Evolutionary conservation across 2,329 filamentous ascomycete species (phyloP), one percentile per base, ranked within the genome.

Genomic region (Talaromyces sp.): DNA sequence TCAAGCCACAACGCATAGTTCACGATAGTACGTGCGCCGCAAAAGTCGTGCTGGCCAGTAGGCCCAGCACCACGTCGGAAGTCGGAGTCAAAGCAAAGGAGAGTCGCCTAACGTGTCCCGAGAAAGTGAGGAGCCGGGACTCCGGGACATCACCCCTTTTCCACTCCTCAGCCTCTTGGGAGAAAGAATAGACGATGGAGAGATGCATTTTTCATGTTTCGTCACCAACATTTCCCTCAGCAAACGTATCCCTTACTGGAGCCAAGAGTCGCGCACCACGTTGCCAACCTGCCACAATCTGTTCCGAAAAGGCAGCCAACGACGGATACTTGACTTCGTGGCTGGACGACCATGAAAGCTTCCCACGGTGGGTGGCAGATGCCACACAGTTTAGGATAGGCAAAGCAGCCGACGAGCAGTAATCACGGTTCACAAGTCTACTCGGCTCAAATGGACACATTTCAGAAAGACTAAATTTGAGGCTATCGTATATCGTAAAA

Each of bases 1-100:
- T 21, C 57, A 44, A 48, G 57, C 57, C 57, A 59, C 57, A 59
- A n/a, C 28, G 11, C 14, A 48, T 21, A 58, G 55, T 11, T 35
- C 48, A 54, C 50, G 5, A 54, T 54, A 54, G 8, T 33, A 21
- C 3, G 7, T 3, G 18, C 14, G 21, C 42, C 21, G 3, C 44
- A 25, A 12, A 48, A 3, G 14, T 48, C 23, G 23, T 48, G 44
- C 46, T 50, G 14, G 46, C 3, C 28, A 28, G 28, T 28, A n/a
- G n/a, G 28, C 28, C 25, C 46, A 50, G 14, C 8, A 50, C 44
- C 5, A 14, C 23, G 11, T 48, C 44, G 44, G 44, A 28, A 23
- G 23, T 28, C 21, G 23, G 44, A 25, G 21, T 8, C 5, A 14
- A 23, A 2, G 14, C 21, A 48, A 48, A 21, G 12, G 12, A 28